Base-by-base conservation (phyloP, 2,329 filamentous ascomycete genomes). In the Metarhizium anisopliae region DNA sequence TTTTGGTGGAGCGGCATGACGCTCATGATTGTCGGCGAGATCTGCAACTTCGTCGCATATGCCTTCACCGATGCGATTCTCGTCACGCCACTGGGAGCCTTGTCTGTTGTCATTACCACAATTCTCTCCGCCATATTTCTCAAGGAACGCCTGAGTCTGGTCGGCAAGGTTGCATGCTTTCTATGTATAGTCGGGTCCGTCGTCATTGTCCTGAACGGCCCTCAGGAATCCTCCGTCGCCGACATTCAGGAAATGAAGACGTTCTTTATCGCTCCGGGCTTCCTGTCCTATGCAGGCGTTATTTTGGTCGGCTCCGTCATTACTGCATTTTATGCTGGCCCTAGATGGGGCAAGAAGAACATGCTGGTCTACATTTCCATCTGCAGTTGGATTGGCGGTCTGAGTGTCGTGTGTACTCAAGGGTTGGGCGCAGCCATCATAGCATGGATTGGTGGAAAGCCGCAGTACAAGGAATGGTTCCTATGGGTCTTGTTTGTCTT, bases 321-420 rank as follows among this genome's bases (percentile, higher is more conserved):
- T 59, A 83, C 88, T 40, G 90, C 90, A 1, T 72, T 94, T 51
- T 97, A 86, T 80, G 85, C 83, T 47, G 94, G 84, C 0, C 94
- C 94, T 16, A 82, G 87, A 64, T 99, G 93, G 68, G 94, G 92
- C 51, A 96, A 95, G 75, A 93, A 90, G 79, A 93, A 89, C 66
- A 97, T 99, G 94, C 80, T 99, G 70, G 91, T 97, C 38, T 97
- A 99, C 72, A 84, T 99, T 62, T 92, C 87, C 63, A 93, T 99
- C 63, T 99, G 94, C 80, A 96, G 91, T 74, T 82, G 95, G 77
- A 85, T 97, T 59, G 94, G 94, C 60, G 94, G 92, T 1, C 76
- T 97, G 66, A 96, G 91, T 72, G 94, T 97, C 8, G 94, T 97
- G 55, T 88, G 90, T 16, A 97, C 92, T 2, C 93, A 97, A 72